phyloP scores from a whole-genome alignment of 257 asterid species.

The Oldenlandia corymbosa region DNA sequence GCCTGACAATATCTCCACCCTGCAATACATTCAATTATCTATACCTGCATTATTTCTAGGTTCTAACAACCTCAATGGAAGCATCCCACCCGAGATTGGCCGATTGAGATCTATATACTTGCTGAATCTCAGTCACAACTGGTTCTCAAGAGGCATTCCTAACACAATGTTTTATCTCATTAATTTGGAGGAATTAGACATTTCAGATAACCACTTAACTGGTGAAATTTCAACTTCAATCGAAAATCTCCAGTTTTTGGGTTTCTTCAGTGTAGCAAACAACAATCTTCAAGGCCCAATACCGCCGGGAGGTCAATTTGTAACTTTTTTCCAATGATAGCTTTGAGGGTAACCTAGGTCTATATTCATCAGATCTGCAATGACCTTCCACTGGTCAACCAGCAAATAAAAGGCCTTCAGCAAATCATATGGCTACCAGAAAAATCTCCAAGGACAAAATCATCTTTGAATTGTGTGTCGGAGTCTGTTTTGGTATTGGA shows the following conservation, averaged over 20 bases:
- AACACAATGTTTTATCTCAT: constrained; percentile 67
- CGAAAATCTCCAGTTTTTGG: constrained; percentile 64
- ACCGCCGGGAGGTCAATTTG: constrained; percentile 87
- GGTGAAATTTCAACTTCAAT: constrained; percentile 82
- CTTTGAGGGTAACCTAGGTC: constrained; percentile 60
- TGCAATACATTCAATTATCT: constrained; percentile 79
- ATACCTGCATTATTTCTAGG: constrained; percentile 73
- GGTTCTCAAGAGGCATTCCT: constrained; percentile 69
- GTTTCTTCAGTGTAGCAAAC: constrained; percentile 75
- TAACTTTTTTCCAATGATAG: constrained; percentile 70
- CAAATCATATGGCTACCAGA: too few species aligned
- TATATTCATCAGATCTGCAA: constrained; percentile 63
- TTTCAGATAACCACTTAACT: constrained; percentile 61
- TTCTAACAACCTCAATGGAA: constrained; percentile 52
- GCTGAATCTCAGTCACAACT: constrained; percentile 63
- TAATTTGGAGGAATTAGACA: constrained; percentile 73
- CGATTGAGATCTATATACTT: constrained; percentile 55
- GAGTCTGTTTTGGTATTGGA: too few species aligned
- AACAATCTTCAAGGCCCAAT: constrained; percentile 77
- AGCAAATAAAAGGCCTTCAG: constrained; percentile 19
- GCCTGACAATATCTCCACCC: constrained; percentile 74
- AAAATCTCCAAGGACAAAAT: too few species aligned
- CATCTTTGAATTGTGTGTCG: too few species aligned
- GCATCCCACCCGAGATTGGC: constrained; percentile 69
- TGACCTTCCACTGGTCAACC: constrained; percentile 36